A percentile compares a stretch with the other conserved stretches of the same genome.
Evolutionary conservation across 768 basidiomycete genomes (phyloP).

Genomic region (Naganishia randhawae): DNA sequence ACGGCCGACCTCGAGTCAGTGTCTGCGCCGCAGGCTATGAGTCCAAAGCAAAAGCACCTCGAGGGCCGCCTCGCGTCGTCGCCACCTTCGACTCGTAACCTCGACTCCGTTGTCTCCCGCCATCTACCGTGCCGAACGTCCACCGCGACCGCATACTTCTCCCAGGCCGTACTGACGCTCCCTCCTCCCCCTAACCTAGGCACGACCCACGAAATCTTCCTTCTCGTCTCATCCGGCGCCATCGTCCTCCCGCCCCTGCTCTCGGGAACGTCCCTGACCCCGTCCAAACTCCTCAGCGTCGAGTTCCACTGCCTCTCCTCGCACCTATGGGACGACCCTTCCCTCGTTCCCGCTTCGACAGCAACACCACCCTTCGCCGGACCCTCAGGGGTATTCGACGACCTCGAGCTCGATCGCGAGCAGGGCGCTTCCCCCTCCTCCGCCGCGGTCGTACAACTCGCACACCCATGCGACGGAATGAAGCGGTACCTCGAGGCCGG

Average conservation of each 20-base stretch:
- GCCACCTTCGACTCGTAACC: no score
- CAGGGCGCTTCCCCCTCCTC: background rate
- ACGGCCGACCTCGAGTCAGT: no score
- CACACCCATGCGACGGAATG: conserved; percentile 85
- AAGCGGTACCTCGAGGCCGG: conserved; percentile 87
- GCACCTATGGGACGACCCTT: conserved; percentile 72
- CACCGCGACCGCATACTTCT: no score
- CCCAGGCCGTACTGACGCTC: background rate
- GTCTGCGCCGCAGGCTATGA: no score
- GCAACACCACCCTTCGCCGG: no score
- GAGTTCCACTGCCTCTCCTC: conserved; percentile 83
- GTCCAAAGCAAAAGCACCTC: no score
- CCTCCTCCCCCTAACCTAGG: no score
- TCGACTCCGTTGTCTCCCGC: no score
- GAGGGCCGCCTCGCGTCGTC: no score
- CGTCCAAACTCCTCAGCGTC: conserved; percentile 70
- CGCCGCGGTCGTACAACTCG: conserved; percentile 50
- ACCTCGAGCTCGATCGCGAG: conserved; percentile 7
- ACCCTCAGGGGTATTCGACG: conserved; percentile 4
- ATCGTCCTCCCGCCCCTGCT: conserved; percentile 60
- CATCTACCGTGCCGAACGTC: no score
- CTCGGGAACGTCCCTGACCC: conserved; percentile 65
- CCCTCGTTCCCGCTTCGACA: conserved; percentile 25
- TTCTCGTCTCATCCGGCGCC: conserved; percentile 73
- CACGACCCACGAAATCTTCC: conserved; percentile 59